phyloP scores from a whole-genome alignment of 352 stramenopile species.

The Globisporangium barbulae region DNA sequence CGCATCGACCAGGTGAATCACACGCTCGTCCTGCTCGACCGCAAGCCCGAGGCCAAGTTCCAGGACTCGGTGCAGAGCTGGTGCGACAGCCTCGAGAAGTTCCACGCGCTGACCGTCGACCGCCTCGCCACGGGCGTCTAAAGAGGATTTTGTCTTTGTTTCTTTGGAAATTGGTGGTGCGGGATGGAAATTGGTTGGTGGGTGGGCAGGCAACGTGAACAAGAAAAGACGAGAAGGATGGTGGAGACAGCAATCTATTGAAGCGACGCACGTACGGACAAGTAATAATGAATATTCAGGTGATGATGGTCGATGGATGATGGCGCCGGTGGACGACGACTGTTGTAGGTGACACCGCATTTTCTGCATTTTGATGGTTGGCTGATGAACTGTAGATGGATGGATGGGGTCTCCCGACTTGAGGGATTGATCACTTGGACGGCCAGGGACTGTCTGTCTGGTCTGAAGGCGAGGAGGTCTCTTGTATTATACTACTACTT shows the following conservation, averaged over 20 bases:
- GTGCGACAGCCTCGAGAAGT: conserved; percentile 72
- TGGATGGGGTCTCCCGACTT: neutral
- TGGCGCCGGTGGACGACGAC: no score
- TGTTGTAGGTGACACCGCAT: neutral
- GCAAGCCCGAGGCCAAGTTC: conserved; percentile 69
- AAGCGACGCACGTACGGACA: conserved; percentile 5
- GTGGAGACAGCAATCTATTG: conserved; percentile 7
- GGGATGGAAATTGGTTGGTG: neutral
- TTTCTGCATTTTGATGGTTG: conserved; percentile 10
- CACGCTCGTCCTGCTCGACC: conserved; percentile 67
- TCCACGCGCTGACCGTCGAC: conserved; percentile 63
- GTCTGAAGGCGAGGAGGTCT: neutral
- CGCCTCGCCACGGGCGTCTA: conserved; percentile 46
- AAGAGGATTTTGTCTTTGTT: neutral
- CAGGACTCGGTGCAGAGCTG: conserved; percentile 56
- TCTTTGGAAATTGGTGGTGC: neutral
- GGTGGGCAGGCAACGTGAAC: neutral
- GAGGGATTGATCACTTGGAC: neutral
- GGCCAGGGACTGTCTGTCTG: neutral
- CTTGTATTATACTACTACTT: conserved; percentile 16
- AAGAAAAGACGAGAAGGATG: conserved; percentile 5
- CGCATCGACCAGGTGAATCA: conserved; percentile 91
- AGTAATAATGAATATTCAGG: conserved; percentile 14
- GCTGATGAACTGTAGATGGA: neutral
- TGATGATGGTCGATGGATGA: neutral